These are phyloP conservation scores for Phoenix dactylifera DNA, from an alignment of 176 grass and related monocot genomes.

Conservation along the genomic window DNA sequence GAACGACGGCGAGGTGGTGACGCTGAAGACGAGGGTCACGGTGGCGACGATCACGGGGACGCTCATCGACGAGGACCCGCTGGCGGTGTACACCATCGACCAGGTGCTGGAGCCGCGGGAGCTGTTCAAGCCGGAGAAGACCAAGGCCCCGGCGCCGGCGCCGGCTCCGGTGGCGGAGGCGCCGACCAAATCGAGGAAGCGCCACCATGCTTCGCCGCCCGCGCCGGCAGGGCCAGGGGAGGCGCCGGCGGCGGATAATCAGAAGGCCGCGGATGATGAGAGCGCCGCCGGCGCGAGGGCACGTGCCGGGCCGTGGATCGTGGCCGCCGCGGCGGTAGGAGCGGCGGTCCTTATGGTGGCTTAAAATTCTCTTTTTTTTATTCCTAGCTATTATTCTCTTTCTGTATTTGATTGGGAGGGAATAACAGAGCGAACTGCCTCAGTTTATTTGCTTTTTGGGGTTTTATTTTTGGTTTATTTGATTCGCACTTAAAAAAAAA, in stretches of 20 bases:
- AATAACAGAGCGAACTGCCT: no score
- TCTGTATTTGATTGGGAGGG: no score
- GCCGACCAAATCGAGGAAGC: constrained; percentile 19
- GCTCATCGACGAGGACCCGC: constrained; percentile 52
- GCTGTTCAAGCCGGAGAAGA: constrained; percentile 43
- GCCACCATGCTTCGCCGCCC: constrained; percentile 29
- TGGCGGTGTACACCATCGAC: constrained; percentile 55
- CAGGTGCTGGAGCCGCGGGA: constrained; percentile 53
- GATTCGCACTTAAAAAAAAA: no score
- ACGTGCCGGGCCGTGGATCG: constrained; percentile 16
- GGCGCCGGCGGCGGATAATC: constrained; percentile 29
- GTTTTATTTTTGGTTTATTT: no score
- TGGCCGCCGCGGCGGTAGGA: not conserved
- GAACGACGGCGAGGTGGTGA: constrained; percentile 63
- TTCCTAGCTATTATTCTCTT: no score
- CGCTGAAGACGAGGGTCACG: constrained; percentile 33
- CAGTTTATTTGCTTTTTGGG: no score
- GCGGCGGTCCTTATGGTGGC: constrained; percentile 14
- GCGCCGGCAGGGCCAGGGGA: constrained; percentile 21
- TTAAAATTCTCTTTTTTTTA: constrained; percentile 6
- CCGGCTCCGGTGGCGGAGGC: constrained; percentile 25
- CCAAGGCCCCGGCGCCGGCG: constrained; percentile 26
- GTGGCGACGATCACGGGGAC: constrained; percentile 35
- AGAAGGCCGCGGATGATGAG: constrained; percentile 33
- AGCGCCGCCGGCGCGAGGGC: constrained; percentile 8